These are phyloP conservation scores for Xanthoceras sorbifolium DNA, from an alignment of 345 rosid species.

Conservation along the genomic window DNA sequence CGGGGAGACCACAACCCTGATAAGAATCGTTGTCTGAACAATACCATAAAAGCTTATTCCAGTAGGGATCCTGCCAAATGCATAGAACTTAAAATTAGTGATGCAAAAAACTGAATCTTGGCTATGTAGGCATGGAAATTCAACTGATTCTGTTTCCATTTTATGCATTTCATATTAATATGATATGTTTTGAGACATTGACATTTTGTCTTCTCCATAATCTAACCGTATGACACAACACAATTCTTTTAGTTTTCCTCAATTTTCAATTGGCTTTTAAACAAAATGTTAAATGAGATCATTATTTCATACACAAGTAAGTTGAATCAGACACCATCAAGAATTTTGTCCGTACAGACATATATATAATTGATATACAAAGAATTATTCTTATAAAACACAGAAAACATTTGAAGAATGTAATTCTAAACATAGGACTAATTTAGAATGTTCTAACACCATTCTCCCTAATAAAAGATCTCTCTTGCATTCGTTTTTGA, in stretches of 20 bases:
- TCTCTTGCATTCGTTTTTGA: not conserved
- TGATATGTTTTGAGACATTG: not conserved
- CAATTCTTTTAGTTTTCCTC: not conserved
- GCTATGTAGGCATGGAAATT: not conserved
- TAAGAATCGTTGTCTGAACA: conserved; percentile 73
- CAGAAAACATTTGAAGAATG: not conserved
- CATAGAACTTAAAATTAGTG: not conserved
- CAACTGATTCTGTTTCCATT: not conserved
- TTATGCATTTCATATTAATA: not conserved
- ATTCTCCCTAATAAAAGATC: not conserved
- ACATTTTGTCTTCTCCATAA: not conserved
- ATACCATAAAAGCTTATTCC: conserved; percentile 75
- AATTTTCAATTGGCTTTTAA: not conserved
- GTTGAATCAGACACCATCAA: not conserved
- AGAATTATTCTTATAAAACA: not conserved
- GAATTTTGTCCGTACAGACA: not conserved
- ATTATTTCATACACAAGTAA: not conserved
- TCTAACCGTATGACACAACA: not conserved
- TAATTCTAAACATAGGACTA: not conserved
- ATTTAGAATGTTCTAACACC: not conserved
- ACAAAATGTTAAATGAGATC: too few species aligned
- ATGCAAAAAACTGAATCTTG: not conserved
- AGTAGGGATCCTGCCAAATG: conserved; percentile 60
- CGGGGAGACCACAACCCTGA: conserved; percentile 79
- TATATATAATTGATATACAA: not conserved